These are phyloP conservation scores for Stachybotrys chartarum DNA, from an alignment of 2,329 filamentous ascomycete genomes.

Conservation along the genomic window DNA sequence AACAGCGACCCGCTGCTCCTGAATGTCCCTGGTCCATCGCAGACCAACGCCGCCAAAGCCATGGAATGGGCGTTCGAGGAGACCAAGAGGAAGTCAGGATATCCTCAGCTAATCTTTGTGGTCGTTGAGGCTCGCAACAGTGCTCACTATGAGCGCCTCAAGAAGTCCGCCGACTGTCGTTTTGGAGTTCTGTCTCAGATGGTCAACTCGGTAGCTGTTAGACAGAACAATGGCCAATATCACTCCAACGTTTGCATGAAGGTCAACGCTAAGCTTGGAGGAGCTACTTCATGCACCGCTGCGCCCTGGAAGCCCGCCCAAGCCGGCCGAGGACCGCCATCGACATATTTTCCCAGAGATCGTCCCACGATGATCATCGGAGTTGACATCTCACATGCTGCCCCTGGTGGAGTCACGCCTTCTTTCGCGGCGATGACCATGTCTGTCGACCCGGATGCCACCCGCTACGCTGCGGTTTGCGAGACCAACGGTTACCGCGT, in stretches of 20 bases:
- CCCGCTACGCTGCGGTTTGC: conserved; percentile 70
- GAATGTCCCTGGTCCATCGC: conserved; percentile 19
- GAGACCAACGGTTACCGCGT: conserved; percentile 77
- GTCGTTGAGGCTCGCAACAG: conserved; percentile 66
- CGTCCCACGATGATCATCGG: conserved; percentile 77
- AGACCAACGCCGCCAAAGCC: conserved; percentile 40
- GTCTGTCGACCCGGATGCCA: conserved; percentile 63
- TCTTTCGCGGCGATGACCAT: conserved; percentile 87
- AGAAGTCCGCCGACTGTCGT: conserved; percentile 81
- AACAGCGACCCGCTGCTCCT: conserved; percentile 24
- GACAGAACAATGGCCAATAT: conserved; percentile 70
- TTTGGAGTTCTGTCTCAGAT: conserved; percentile 81
- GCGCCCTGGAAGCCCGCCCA: conserved; percentile 24
- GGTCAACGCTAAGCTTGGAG: conserved; percentile 91
- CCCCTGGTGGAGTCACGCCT: conserved; percentile 56
- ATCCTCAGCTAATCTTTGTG: conserved; percentile 74
- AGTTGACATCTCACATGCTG: conserved; percentile 81
- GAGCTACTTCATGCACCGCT: conserved; percentile 53
- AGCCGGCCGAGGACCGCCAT: neutral
- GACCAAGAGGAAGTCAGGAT: conserved; percentile 43
- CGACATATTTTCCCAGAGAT: conserved; percentile 25
- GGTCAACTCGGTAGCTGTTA: conserved; percentile 63
- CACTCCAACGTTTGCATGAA: conserved; percentile 95
- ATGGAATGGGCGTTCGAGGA: conserved; percentile 37
- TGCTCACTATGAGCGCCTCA: conserved; percentile 73